Evolutionary conservation across 768 basidiomycete genomes (phyloP).

Genomic region (Tulasnella sp.): DNA sequence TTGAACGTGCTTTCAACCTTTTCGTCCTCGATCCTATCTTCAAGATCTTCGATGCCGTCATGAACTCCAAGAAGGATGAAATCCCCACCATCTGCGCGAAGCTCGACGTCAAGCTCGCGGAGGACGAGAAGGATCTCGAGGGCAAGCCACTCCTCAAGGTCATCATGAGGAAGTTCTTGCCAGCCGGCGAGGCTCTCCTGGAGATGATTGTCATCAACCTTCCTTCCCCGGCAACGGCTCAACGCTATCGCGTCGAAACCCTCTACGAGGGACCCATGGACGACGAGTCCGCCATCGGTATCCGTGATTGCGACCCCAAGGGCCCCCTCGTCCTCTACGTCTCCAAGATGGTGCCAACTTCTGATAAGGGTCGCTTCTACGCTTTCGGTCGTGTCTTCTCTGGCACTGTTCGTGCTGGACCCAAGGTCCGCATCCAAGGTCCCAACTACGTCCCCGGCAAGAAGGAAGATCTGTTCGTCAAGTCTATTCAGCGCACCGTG

Average conservation of each 20-base stretch:
- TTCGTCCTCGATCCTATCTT: slow-evolving; percentile 99
- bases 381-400: slow-evolving; percentile 99
- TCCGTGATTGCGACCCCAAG: slow-evolving; percentile 95
- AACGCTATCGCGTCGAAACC: slow-evolving; percentile 98
- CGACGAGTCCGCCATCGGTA: slow-evolving; percentile 97
- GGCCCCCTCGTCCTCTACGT: slow-evolving; percentile 96
- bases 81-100: slow-evolving; percentile 85
- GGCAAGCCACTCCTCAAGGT: slow-evolving; percentile 95
- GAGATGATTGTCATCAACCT: slow-evolving; percentile 99
- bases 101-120: slow-evolving; percentile 84
- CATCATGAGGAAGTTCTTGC: slow-evolving; percentile 99
- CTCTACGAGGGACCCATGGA: slow-evolving; percentile 99
- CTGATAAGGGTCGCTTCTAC: slow-evolving; percentile 99
- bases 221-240: slow-evolving; percentile 94
- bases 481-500: slow-evolving; percentile 97
- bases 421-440: slow-evolving; percentile 98
- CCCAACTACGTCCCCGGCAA: slow-evolving; percentile 98
- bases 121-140: slow-evolving; percentile 89
- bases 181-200: slow-evolving; percentile 95
- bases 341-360: slow-evolving; percentile 99
- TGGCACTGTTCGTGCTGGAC: slow-evolving; percentile 93
- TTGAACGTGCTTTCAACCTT: slow-evolving; percentile 97
- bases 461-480: slow-evolving; percentile 97
- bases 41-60: slow-evolving; percentile 95
- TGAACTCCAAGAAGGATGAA: slow-evolving; percentile 98